phyloP scores from a whole-genome alignment of 2,329 filamentous ascomycete species.

The Sporothrix mexicana region DNA sequence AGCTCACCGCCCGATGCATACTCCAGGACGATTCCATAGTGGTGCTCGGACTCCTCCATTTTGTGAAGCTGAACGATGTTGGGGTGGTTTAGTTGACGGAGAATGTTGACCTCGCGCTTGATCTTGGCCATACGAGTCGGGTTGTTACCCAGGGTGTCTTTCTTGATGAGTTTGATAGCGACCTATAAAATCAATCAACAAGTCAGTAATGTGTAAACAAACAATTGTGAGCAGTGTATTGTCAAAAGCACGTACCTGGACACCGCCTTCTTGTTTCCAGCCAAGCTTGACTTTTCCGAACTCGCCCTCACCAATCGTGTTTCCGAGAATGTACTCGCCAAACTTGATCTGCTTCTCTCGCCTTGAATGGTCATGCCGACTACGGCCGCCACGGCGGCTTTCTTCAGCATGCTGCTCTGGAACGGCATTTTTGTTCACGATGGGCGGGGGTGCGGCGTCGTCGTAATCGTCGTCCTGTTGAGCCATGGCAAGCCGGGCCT shows the following conservation, averaged over 20 bases:
- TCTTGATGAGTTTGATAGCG: slow-evolving; percentile 95
- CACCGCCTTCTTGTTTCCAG: slow-evolving; percentile 94
- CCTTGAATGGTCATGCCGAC: slow-evolving; percentile 65
- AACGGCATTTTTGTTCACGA: slow-evolving; percentile 45
- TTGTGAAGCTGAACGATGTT: slow-evolving; percentile 98
- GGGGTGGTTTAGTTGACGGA: slow-evolving; percentile 84
- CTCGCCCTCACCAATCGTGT: slow-evolving; percentile 95
- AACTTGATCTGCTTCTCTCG: slow-evolving; percentile 83
- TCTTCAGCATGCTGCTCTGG: slow-evolving; percentile 47
- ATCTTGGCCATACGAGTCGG: slow-evolving; percentile 93
- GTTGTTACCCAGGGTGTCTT: slow-evolving; percentile 87
- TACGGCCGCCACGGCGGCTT: slow-evolving; percentile 57
- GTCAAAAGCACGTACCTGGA: slow-evolving; percentile 63
- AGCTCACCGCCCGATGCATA: slow-evolving; percentile 97
- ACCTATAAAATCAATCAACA: slow-evolving; percentile 59
- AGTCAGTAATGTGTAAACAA: background rate
- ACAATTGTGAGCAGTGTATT: background rate
- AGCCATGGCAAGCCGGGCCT: slow-evolving; percentile 70
- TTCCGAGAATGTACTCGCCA: slow-evolving; percentile 92
- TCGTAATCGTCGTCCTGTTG: slow-evolving; percentile 55
- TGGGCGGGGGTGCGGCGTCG: slow-evolving; percentile 53
- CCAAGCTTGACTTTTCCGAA: slow-evolving; percentile 99
- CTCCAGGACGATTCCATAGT: slow-evolving; percentile 97
- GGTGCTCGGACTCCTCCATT: slow-evolving; percentile 96
- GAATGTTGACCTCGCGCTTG: slow-evolving; percentile 92